Percentiles rank a stretch among this genome's conserved stretches.
Evolutionary conservation across 768 basidiomycete genomes (phyloP).

Genomic region (Phylloporus arenicola): DNA sequence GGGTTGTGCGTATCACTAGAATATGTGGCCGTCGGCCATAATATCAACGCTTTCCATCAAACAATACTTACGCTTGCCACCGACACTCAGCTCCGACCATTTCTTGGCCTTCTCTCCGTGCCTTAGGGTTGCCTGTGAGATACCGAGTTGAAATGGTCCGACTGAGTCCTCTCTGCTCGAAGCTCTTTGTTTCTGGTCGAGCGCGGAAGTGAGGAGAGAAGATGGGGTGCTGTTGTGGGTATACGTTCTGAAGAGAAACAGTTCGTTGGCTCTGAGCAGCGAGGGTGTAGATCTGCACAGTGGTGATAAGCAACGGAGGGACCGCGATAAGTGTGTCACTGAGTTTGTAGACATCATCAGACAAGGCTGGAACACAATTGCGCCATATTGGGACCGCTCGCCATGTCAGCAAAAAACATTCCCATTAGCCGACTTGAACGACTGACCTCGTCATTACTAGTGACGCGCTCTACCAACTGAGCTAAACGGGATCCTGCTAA

Average conservation of each 20-base stretch:
- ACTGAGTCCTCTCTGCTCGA: slow-evolving; percentile 51
- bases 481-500: slow-evolving; percentile 29
- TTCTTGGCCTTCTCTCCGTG: slow-evolving; percentile 56
- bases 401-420: slow-evolving; percentile 14
- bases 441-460: slow-evolving; percentile 69
- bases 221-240: slow-evolving; percentile 41
- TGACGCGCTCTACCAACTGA: slow-evolving; percentile 60
- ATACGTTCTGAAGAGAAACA: slow-evolving; percentile 30
- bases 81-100: slow-evolving; percentile 73
- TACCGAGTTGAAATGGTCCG: slow-evolving; percentile 75
- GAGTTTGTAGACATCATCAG: slow-evolving; percentile 12
- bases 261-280: neutral
- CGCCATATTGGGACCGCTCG: neutral
- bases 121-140: slow-evolving; percentile 50
- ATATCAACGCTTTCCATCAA: neutral
- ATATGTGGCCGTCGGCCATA: neutral
- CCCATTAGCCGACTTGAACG: slow-evolving; percentile 57
- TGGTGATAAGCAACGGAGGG: slow-evolving; percentile 3
- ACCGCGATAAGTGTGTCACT: slow-evolving; percentile 6
- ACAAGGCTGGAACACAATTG: neutral
- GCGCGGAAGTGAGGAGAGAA: slow-evolving; percentile 55
- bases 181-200: slow-evolving; percentile 51
- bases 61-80: slow-evolving; percentile 60
- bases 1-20: slow-evolving; percentile 34
- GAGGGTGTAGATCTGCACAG: neutral